Evolutionary conservation across 1,284 basidiomycete genomes (phyloP), one percentile per base, ranked within the genome.

Genomic region (Leucoagaricus sp.): DNA sequence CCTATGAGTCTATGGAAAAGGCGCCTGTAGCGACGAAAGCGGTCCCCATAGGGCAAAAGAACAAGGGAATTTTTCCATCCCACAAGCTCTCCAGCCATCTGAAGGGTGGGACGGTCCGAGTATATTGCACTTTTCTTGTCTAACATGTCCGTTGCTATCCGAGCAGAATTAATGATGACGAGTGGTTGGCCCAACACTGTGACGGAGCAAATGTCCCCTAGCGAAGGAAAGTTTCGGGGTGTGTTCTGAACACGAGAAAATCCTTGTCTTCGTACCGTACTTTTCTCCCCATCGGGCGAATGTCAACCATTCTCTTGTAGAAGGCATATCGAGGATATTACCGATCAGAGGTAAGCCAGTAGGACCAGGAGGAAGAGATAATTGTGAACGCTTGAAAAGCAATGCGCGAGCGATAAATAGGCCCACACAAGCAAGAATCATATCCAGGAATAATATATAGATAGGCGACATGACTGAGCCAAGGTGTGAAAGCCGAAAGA

Each of bases 101-200:
- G 77, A 25, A 80, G 65, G 29, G 72, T 69, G 0, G 87, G 86
- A n/a, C 87, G 80, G 62, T 86, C 84, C 5, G 87, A 88, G 68
- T 88, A 89, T 51, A 82, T 81, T n/a, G 80, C 72, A 56, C 83
- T 83, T 63, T 85, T 84, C 70, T 84, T 86, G 66, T 89, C 85
- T 46, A 90, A 75, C 68, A 90, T 75, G 41, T 85, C 84, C 49
- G 73, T 64, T 3, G 85, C 84, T 28, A 74, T 65, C 62, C 80
- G 73, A 7, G 75, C 70, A 8, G 80, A 83, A 67, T 86, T 87
- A 31, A 90, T 65, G 49, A 89, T 73, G 48, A 90, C 67, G 31
- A 87, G 71, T 36, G 82, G 75, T 59, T 86, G 84, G 1, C 86
- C 86, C 15, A 88, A 70, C 31, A 87, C 68, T 26, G 80, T 82